A percentile compares a stretch with the other conserved stretches of the same genome.
Conservation (phyloP, 306 rosid genomes). For the Dalbergia cochinchinensis region DNA sequence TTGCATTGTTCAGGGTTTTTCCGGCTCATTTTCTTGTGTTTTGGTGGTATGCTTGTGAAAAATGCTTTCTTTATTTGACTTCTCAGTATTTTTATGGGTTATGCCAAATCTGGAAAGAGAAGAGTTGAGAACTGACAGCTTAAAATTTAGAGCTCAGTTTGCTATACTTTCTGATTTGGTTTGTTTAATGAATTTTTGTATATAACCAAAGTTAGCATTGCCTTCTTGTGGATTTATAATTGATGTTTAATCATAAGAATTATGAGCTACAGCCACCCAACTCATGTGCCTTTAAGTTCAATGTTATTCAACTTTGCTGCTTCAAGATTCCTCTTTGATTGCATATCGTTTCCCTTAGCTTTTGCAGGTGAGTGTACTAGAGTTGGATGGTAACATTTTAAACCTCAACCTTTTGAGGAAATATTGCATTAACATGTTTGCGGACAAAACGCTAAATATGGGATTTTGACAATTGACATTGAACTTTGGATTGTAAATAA, state of each 20-base stretch:
- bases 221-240: not conserved
- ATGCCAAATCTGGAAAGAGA: conserved; percentile 4
- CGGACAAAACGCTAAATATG: not conserved
- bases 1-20: not conserved
- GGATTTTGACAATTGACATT: no score
- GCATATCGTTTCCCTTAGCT: not conserved
- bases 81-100: conserved; percentile 7
- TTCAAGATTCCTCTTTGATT: not conserved
- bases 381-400: not conserved
- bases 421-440: not conserved
- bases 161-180: conserved; percentile 13
- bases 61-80: conserved; percentile 29
- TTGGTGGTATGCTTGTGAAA: not conserved
- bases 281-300: not conserved
- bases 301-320: not conserved
- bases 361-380: not conserved
- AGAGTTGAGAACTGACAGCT: conserved; percentile 7
- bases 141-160: not conserved
- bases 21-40: conserved; percentile 22
- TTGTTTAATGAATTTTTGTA: conserved; percentile 3
- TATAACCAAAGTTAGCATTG: not conserved
- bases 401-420: conserved; percentile 4
- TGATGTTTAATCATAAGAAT: conserved; percentile 22
- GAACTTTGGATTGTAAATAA: not conserved
- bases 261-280: not conserved